Evolutionary conservation across 73 alveolate species (phyloP), one percentile per base, ranked within the genome.

Genomic region (Uronychia binucleata): DNA sequence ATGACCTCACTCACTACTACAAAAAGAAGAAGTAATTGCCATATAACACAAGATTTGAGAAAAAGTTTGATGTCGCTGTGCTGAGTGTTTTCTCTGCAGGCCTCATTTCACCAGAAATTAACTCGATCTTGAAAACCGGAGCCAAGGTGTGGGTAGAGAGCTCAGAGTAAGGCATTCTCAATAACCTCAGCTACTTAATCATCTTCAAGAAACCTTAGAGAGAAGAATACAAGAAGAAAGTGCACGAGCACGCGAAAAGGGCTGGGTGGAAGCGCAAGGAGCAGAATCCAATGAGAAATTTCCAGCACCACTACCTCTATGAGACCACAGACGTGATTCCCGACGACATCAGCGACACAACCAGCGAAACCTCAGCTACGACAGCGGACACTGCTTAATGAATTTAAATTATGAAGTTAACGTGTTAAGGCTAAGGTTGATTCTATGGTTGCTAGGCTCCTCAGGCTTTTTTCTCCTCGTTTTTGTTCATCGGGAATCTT

Each of bases 11-110:
- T 34, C 88, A 88, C 79, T 88, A 92, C 58, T 93, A 95, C 84
- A 81, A 85, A 82, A 95, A 95, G 91, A 93, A 93, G 80, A 95
- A 95, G 87, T 95, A 85, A 46, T 46, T 46, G 5, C 67, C 67
- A 11, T 19, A 5, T 46, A 5, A 46, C 19, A 11, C 5, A 11
- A 46, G 67, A 19, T 46, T 46, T 85, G 85, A 91, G 85, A 89
- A 93, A 80, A 75, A 84, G 76, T 95, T 95, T 84, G 97, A 95
- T 91, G 88, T 95, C 77, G 93, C 90, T 59, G 90, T 78, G 14
- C 80, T 90, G 57, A 79, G 91, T 30, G 77, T 90, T 28, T 67
- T 75, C 31, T 79, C 90, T 0, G 81, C 95, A 27, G 80, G 34
- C 1, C 30, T 77, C 11, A 31, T 60, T 30, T 33, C 27, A 26